Conservation (phyloP, 208 protist genomes). For the Acanthamoeba healyi region DNA sequence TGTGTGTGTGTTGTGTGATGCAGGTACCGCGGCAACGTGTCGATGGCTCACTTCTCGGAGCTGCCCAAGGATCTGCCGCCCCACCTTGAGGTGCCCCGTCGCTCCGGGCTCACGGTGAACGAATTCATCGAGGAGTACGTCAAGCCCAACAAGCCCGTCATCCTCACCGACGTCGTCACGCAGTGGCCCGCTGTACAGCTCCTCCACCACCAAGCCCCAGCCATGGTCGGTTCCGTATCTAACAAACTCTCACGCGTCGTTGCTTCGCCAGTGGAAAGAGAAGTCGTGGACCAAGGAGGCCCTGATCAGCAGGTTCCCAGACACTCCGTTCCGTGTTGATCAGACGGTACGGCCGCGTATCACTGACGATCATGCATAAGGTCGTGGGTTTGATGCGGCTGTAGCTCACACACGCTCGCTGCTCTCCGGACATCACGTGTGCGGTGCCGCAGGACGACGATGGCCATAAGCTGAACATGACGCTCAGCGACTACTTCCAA, state of each 20-base stretch:
- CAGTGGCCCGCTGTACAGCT: conserved; percentile 48
- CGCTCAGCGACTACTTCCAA: conserved; percentile 57
- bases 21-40: conserved; percentile 62
- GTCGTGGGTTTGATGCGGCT: too few species aligned
- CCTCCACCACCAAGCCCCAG: too few species aligned
- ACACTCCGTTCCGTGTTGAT: conserved; percentile 52
- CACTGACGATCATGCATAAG: not conserved
- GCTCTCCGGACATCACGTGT: not conserved
- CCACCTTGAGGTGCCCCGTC: conserved; percentile 1
- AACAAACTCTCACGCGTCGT: too few species aligned
- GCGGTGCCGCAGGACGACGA: conserved; percentile 52
- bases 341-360: conserved; percentile 22
- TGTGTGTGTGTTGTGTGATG: not conserved
- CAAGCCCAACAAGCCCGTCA: conserved; percentile 58
- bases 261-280: conserved; percentile 23
- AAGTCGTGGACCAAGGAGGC: conserved; percentile 65
- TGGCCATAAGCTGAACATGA: conserved; percentile 71
- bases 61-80: conserved; percentile 64
- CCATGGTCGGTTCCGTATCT: too few species aligned
- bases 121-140: conserved; percentile 69
- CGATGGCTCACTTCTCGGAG: conserved; percentile 61
- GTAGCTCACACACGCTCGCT: too few species aligned
- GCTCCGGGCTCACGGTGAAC: conserved; percentile 17
- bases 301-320: conserved; percentile 28
- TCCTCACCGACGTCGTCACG: conserved; percentile 72